phyloP scores from a whole-genome alignment of 1,139 yeast species.

The Lodderomyces theae region DNA sequence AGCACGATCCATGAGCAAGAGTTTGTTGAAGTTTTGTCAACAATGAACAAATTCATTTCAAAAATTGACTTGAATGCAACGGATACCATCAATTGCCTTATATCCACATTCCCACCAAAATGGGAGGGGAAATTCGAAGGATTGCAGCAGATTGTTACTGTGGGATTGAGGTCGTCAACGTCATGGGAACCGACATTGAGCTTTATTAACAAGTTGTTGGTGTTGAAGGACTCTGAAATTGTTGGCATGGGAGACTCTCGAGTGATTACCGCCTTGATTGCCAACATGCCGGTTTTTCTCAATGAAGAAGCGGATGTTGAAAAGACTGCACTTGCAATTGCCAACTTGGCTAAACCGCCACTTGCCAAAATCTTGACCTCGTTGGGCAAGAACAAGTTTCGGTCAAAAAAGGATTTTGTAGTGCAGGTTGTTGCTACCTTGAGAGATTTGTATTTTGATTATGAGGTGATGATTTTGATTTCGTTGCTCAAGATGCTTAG shows the following conservation, averaged over 20 bases:
- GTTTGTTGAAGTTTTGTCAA: constrained; percentile 80
- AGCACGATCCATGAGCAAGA: constrained; percentile 92
- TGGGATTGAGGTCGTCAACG: constrained; percentile 78
- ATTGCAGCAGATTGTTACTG: constrained; percentile 70
- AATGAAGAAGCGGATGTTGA: constrained; percentile 65
- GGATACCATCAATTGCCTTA: constrained; percentile 78
- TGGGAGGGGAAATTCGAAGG: constrained; percentile 98
- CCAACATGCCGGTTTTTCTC: constrained; percentile 80
- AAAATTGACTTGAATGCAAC: constrained; percentile 85
- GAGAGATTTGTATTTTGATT: constrained; percentile 61
- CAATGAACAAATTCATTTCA: constrained; percentile 76
- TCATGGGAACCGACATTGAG: constrained; percentile 78
- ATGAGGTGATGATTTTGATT: constrained; percentile 71
- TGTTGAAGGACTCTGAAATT: constrained; percentile 68
- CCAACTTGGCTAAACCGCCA: constrained; percentile 63
- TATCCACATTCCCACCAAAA: constrained; percentile 86
- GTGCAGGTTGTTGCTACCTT: constrained; percentile 75
- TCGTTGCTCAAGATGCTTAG: constrained; percentile 75
- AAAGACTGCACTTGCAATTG: constrained; percentile 57
- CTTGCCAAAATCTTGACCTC: constrained; percentile 75
- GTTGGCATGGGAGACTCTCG: constrained; percentile 73
- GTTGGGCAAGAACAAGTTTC: constrained; percentile 69
- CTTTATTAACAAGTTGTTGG: constrained; percentile 69
- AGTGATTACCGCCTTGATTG: constrained; percentile 65
- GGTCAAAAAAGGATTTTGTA: constrained; percentile 86